A percentile compares a stretch with the other conserved stretches of the same genome.
Conservation (phyloP, 2,329 filamentous ascomycete genomes). For the Monosporascus sp. region DNA sequence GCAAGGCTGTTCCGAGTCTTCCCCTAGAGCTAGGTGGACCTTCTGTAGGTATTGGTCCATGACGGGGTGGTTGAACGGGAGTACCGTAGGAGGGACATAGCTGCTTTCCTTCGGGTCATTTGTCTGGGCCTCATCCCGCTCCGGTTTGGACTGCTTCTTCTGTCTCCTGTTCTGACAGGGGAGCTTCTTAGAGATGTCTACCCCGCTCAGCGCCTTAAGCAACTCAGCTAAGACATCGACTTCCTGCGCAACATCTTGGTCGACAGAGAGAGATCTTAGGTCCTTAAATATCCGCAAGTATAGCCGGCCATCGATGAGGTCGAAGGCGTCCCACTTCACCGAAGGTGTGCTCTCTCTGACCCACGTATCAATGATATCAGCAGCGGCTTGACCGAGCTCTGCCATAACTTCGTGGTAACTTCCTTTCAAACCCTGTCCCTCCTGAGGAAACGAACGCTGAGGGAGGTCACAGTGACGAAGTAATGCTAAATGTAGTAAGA, state of each 20-base stretch:
- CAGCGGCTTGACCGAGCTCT: constrained; percentile 9
- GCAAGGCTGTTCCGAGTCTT: constrained; percentile 16
- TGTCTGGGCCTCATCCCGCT: background rate
- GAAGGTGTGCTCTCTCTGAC: background rate
- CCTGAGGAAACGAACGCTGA: constrained; percentile 13
- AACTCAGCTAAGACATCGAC: constrained; percentile 4
- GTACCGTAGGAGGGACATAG: constrained; percentile 21
- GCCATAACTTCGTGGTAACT: constrained; percentile 2
- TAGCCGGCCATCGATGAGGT: constrained; percentile 28
- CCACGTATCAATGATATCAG: background rate
- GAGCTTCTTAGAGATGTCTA: constrained; percentile 1
- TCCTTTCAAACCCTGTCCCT: background rate
- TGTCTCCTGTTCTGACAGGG: background rate
- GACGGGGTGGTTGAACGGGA: constrained; percentile 42
- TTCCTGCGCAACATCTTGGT: constrained; percentile 11
- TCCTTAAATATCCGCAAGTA: constrained; percentile 10
- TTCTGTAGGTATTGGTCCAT: constrained; percentile 40
- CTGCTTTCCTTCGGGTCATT: background rate
- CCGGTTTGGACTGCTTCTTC: background rate
- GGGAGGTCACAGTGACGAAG: constrained; percentile 18
- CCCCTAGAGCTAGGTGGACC: constrained; percentile 31
- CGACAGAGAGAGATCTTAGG: constrained; percentile 2
- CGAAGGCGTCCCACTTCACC: constrained; percentile 23
- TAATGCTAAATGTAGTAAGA: constrained; percentile 20
- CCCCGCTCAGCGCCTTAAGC: background rate